These are phyloP conservation scores for Plasmodium chabaudi DNA, from an alignment of 169 alveolate species.

Conservation along the genomic window DNA sequence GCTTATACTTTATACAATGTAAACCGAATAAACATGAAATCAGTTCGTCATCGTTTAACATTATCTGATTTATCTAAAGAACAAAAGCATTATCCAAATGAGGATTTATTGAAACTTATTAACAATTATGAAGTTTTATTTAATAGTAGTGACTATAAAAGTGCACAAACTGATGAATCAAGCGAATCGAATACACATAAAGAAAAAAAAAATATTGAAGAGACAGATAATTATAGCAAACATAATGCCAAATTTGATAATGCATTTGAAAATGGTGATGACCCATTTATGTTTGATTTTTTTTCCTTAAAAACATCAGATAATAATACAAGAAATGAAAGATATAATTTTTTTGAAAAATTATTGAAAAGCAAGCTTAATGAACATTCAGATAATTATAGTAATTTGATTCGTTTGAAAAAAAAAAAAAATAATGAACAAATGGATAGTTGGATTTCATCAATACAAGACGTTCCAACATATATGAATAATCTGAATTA, in stretches of 20 bases:
- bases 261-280: not conserved
- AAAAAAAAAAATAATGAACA: conserved; percentile 2
- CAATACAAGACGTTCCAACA: conserved; percentile 13
- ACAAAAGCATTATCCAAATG: not conserved
- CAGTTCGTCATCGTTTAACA: not conserved
- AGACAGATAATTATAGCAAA: too few species aligned
- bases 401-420: conserved; percentile 31
- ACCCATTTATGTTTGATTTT: conserved; percentile 18
- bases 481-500: conserved; percentile 15
- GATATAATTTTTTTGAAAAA: conserved; percentile 22
- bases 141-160: too few species aligned
- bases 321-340: not conserved
- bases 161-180: too few species aligned
- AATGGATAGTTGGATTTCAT: conserved; percentile 12
- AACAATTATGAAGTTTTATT: too few species aligned
- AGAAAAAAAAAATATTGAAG: not conserved
- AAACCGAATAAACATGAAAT: conserved; percentile 10
- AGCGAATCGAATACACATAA: not conserved
- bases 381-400: conserved; percentile 57
- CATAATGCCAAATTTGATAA: too few species aligned
- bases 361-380: conserved; percentile 36
- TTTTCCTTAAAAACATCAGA: conserved; percentile 13
- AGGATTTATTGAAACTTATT: not conserved
- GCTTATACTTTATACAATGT: conserved; percentile 25
- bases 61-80: not conserved